Base-by-base conservation (phyloP, 306 rosid species). In the Gastrolobium villosum region DNA sequence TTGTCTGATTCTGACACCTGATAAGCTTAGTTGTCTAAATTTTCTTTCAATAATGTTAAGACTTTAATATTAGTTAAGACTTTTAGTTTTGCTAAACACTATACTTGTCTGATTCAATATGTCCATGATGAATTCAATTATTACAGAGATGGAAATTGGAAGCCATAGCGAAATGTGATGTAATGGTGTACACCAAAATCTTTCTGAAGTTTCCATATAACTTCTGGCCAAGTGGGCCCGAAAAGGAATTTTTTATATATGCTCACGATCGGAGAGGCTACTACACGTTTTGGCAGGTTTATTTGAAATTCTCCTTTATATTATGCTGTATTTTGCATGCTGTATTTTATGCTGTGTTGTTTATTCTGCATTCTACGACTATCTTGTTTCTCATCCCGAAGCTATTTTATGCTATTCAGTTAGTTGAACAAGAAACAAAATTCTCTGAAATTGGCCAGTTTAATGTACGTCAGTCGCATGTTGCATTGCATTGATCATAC, bases 231-330 rank as follows among this genome's bases (percentile, higher is more conserved):
- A 83, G 94, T 87, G 97, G 94, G 40, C 93, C 96, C 26, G 98
- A 85, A 48, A 89, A 95, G 83, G 99, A 95, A 89, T 95, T 95
- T 83, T 95, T 95, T 85, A 88, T 95, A 72, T 95, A 92, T 85
- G 99, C 99, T 79, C 98, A 95, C 77, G 99, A 95, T 74, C 70
- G 88, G 53, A 87, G 99, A 86, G 99, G 99, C 80, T 92, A 95
- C 83, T 95, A 89, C 89, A 95, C 99, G 65, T 95, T 95, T 91
- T 95, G 99, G 99, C 99, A 95, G 99, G 99, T 95, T 79, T 45
- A 85, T 70, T 70, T 45, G 9, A 35, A 43, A 49, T 54, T 39
- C 48, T 77, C 7, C 64, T 30, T 35, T 37, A 10, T 74, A 31
- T 36, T 66, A 67, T 80, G 79, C 61, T 44, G 70, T 85, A 80